Conservation (phyloP, 2,329 filamentous ascomycete genomes). For the Colletotrichum sp. region DNA sequence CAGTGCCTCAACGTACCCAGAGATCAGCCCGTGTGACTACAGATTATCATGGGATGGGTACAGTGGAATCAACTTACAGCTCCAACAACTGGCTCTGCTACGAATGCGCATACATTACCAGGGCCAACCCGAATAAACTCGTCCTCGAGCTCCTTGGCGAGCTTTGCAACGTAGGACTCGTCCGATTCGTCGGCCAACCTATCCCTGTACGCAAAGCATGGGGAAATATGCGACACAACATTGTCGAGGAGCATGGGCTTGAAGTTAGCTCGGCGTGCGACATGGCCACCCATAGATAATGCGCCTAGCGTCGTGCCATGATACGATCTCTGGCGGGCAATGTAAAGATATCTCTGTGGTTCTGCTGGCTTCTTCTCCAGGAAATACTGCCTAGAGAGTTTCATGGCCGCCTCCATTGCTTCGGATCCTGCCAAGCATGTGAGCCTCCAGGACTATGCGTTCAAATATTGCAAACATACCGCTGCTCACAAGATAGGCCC, state of each 20-base stretch:
- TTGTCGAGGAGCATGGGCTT: constrained; percentile 64
- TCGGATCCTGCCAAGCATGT: constrained; percentile 49
- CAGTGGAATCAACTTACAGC: constrained; percentile 52
- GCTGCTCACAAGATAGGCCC: constrained; percentile 42
- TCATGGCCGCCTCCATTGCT: constrained; percentile 54
- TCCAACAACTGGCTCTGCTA: constrained; percentile 78
- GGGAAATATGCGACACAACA: constrained; percentile 62
- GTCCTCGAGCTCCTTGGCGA: constrained; percentile 69
- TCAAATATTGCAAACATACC: constrained; percentile 28
- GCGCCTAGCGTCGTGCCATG: constrained; percentile 76
- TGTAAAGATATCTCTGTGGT: constrained; percentile 65
- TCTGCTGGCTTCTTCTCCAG: constrained; percentile 50
- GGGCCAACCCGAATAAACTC: constrained; percentile 71
- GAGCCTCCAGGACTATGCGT: not conserved
- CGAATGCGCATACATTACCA: constrained; percentile 71
- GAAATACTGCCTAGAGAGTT: constrained; percentile 54
- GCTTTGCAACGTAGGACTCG: constrained; percentile 62
- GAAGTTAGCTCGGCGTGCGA: constrained; percentile 64
- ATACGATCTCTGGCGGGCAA: constrained; percentile 71
- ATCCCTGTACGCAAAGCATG: constrained; percentile 70
- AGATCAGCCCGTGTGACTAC: not conserved
- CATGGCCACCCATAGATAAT: constrained; percentile 68
- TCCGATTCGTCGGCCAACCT: constrained; percentile 56
- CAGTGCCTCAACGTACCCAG: constrained; percentile 51
- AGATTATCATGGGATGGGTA: not conserved